A percentile compares a stretch with the other conserved stretches of the same genome.
These are phyloP conservation scores for Gastrolobium villosum DNA, from an alignment of 306 rosid species.

Conservation along the genomic window DNA sequence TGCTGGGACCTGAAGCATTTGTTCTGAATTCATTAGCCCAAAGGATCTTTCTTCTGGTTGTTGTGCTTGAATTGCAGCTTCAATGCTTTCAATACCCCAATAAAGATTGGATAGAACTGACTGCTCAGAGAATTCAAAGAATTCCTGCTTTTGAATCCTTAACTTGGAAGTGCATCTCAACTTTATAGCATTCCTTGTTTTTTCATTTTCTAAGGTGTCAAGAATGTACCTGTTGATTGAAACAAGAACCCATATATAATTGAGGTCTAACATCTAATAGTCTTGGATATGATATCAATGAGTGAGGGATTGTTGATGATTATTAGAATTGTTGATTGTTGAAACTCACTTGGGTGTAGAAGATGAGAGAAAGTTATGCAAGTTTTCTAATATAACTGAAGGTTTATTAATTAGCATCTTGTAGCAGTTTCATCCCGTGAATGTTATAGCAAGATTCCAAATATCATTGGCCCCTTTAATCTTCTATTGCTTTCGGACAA, in stretches of 20 bases:
- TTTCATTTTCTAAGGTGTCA: conserved; percentile 57
- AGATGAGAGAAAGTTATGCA: conserved; percentile 39
- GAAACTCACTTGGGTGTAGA: conserved; percentile 25
- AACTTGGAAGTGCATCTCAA: conserved; percentile 63
- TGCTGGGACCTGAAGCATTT: conserved; percentile 87
- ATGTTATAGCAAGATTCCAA: conserved; percentile 57
- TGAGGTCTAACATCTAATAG: conserved; percentile 62
- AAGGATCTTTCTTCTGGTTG: conserved; percentile 53
- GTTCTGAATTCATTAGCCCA: conserved; percentile 66
- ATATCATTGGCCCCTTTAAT: conserved; percentile 44
- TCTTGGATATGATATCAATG: conserved; percentile 43
- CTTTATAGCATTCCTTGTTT: conserved; percentile 57
- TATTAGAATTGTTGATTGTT: conserved; percentile 42
- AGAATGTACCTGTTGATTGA: conserved; percentile 66
- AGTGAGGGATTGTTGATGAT: conserved; percentile 36
- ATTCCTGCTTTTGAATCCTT: conserved; percentile 62
- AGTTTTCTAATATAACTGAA: conserved; percentile 15
- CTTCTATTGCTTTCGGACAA: conserved; percentile 47
- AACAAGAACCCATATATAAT: conserved; percentile 61
- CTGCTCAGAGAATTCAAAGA: conserved; percentile 76
- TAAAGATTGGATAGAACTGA: conserved; percentile 76
- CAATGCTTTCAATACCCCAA: conserved; percentile 74
- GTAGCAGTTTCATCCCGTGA: conserved; percentile 73
- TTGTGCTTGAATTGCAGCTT: conserved; percentile 61
- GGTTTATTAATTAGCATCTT: conserved; percentile 37